phyloP scores from a whole-genome alignment of 371 early-diverging fungal genomes.

The Zychaea mexicana region DNA sequence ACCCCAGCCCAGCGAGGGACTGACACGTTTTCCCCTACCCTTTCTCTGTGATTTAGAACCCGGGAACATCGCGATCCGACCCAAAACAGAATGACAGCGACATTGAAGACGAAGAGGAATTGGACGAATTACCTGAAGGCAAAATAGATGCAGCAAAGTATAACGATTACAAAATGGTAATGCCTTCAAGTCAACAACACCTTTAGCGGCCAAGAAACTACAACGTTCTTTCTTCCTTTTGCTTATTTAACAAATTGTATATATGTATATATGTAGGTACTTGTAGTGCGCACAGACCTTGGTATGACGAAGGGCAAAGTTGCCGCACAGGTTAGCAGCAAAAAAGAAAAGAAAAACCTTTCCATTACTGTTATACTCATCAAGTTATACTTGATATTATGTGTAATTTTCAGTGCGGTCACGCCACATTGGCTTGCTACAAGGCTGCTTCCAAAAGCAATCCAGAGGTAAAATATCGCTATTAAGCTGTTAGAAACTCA shows the following conservation, averaged over 20 bases:
- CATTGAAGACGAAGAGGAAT: conserved; percentile 39
- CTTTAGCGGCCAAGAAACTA: too few relatives aligned
- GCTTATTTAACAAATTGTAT: neutral
- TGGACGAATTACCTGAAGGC: conserved; percentile 34
- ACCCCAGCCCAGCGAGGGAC: too few relatives aligned
- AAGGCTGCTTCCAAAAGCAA: conserved; percentile 58
- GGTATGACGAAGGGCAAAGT: conserved; percentile 96
- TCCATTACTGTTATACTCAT: too few relatives aligned
- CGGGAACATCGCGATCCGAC: conserved; percentile 15
- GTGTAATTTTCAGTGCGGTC: too few relatives aligned
- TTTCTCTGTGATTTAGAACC: too few relatives aligned
- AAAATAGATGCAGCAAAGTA: conserved; percentile 31
- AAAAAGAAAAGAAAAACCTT: too few relatives aligned
- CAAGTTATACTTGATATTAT: too few relatives aligned
- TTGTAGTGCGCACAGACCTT: conserved; percentile 87
- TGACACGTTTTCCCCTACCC: too few relatives aligned
- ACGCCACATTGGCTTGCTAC: conserved; percentile 92
- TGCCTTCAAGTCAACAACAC: too few relatives aligned
- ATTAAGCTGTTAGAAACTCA: too few relatives aligned
- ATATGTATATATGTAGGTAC: conserved; percentile 48
- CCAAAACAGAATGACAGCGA: conserved; percentile 14
- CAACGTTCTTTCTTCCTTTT: too few relatives aligned
- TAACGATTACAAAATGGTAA: conserved; percentile 57
- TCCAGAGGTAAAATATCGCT: conserved; percentile 53
- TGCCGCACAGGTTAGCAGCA: conserved; percentile 78